These are phyloP conservation scores for Gossypium anomalum DNA, from an alignment of 345 rosid species.

Conservation along the genomic window DNA sequence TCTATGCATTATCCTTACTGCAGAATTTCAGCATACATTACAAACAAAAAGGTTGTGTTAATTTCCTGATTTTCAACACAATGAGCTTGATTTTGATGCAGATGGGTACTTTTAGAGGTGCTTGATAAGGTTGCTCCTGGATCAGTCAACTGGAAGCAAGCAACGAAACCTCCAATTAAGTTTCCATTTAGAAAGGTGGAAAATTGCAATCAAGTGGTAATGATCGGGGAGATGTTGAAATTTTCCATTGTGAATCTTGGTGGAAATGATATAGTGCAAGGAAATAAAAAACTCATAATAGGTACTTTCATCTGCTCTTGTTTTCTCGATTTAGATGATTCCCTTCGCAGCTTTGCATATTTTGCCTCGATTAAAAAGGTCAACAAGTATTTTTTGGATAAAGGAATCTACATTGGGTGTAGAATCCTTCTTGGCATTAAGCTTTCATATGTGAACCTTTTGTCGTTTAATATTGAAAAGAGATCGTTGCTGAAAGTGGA, in stretches of 20 bases:
- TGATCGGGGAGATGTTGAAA: conserved; percentile 65
- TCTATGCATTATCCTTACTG: neutral
- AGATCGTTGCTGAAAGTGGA: neutral
- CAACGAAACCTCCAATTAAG: conserved; percentile 89
- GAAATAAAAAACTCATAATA: conserved; percentile 91
- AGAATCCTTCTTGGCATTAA: too few species aligned
- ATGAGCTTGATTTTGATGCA: conserved; percentile 28
- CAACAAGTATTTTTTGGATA: neutral
- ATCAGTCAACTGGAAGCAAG: conserved; percentile 87
- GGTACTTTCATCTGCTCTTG: conserved; percentile 39
- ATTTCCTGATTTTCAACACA: neutral
- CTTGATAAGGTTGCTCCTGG: conserved; percentile 83
- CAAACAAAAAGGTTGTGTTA: neutral
- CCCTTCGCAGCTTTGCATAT: neutral
- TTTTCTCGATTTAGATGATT: neutral
- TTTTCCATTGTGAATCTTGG: conserved; percentile 87
- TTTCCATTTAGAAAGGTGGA: conserved; percentile 96
- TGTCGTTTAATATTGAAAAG: neutral
- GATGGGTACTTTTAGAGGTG: conserved; percentile 89
- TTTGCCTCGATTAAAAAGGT: neutral
- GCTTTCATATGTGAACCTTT: neutral
- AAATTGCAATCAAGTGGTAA: conserved; percentile 88
- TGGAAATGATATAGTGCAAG: conserved; percentile 91
- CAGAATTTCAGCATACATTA: conserved; percentile 1
- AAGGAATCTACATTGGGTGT: neutral